A percentile compares a stretch with the other conserved stretches of the same genome.
These are phyloP conservation scores for Myriosclerotinia scirpicola DNA, from an alignment of 2,329 filamentous ascomycete genomes.

Conservation along the genomic window DNA sequence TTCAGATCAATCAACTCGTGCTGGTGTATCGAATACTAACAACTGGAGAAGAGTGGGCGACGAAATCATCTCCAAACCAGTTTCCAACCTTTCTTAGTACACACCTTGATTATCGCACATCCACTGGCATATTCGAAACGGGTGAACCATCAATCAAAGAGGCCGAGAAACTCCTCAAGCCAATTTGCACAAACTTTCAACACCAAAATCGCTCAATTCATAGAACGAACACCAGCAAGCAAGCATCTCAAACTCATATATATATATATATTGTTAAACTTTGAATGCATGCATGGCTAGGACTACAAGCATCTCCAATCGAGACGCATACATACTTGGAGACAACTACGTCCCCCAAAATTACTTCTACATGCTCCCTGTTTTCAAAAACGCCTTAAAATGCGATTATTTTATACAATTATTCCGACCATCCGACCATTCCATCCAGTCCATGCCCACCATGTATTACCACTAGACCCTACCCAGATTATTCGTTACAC, in stretches of 20 bases:
- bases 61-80: too few relatives aligned
- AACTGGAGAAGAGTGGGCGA: too few relatives aligned
- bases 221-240: background rate
- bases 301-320: slow-evolving; percentile 14
- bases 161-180: background rate
- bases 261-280: background rate
- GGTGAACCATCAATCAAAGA: too few relatives aligned
- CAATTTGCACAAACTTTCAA: too few relatives aligned
- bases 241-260: background rate
- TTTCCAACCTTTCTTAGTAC: too few relatives aligned
- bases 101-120: too few relatives aligned
- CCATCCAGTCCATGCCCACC: background rate
- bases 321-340: slow-evolving; percentile 5
- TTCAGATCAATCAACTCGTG: too few relatives aligned
- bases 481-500: slow-evolving; percentile 22
- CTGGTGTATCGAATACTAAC: too few relatives aligned
- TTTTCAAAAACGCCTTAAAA: slow-evolving; percentile 16
- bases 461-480: slow-evolving; percentile 13
- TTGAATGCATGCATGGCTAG: slow-evolving; percentile 12
- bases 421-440: slow-evolving; percentile 5
- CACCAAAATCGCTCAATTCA: too few relatives aligned
- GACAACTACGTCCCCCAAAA: slow-evolving; percentile 8
- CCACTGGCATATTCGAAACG: too few relatives aligned
- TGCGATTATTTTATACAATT: slow-evolving; percentile 21
- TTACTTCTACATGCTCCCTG: slow-evolving; percentile 22